These are phyloP conservation scores for Eutrema heterophyllum DNA, from an alignment of 345 rosid genomes.

Conservation along the genomic window DNA sequence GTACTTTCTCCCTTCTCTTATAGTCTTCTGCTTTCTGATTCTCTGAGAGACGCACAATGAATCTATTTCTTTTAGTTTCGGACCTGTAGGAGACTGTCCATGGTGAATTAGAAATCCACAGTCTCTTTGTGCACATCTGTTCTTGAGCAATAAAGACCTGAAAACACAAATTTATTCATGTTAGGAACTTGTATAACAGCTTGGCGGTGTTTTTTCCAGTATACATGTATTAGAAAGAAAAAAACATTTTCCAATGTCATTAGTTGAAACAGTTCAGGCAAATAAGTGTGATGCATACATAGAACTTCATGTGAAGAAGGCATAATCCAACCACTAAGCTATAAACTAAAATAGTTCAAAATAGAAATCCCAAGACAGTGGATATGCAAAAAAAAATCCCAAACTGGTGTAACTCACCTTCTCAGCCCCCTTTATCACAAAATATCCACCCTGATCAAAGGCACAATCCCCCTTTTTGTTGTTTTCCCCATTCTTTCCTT, in stretches of 20 bases:
- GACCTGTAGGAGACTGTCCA: slow-evolving; percentile 71
- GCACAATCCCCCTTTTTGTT: slow-evolving; percentile 55
- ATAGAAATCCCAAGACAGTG: too few relatives aligned
- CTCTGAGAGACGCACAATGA: slow-evolving; percentile 50
- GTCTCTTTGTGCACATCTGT: slow-evolving; percentile 64
- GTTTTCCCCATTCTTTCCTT: slow-evolving; percentile 30
- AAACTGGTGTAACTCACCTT: slow-evolving; percentile 40
- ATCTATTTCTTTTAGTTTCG: slow-evolving; percentile 56
- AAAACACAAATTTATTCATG: slow-evolving; percentile 18
- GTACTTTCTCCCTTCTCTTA: slow-evolving; percentile 59
- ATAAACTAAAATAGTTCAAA: too few relatives aligned
- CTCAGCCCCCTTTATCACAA: slow-evolving; percentile 86
- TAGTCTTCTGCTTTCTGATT: slow-evolving; percentile 38
- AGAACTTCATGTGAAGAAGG: too few relatives aligned
- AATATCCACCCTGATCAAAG: slow-evolving; percentile 86
- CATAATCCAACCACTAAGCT: too few relatives aligned
- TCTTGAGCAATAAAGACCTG: slow-evolving; percentile 90
- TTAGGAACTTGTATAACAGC: background rate
- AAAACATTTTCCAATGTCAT: too few relatives aligned
- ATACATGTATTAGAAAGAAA: too few relatives aligned
- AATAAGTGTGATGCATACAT: too few relatives aligned
- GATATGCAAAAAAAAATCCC: too few relatives aligned
- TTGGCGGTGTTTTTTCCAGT: too few relatives aligned
- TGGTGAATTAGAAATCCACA: slow-evolving; percentile 60
- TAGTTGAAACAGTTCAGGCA: too few relatives aligned